Evolutionary conservation across 768 basidiomycete species (phyloP).

Genomic region (Russula sp.): DNA sequence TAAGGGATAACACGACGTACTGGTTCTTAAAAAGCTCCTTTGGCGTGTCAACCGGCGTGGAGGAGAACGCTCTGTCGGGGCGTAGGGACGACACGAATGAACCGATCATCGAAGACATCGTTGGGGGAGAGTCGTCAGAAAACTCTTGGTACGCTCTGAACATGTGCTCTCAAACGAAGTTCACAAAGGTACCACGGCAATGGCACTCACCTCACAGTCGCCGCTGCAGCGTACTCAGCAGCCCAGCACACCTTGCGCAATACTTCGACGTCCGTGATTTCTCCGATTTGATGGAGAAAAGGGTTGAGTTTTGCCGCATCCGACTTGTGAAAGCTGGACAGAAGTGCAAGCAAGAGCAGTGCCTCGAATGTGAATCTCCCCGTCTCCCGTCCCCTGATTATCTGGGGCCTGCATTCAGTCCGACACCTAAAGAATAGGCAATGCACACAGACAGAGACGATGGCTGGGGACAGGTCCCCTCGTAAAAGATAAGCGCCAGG

Average conservation of each 20-base stretch:
- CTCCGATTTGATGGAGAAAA: slow-evolving; percentile 49
- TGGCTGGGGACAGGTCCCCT: slow-evolving; percentile 51
- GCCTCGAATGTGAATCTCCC: slow-evolving; percentile 56
- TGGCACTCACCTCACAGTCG: slow-evolving; percentile 43
- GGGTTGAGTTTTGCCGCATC: slow-evolving; percentile 66
- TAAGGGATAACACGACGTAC: slow-evolving; percentile 30
- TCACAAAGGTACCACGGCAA: background rate
- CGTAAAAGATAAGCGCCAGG: slow-evolving; percentile 68
- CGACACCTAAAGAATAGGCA: background rate
- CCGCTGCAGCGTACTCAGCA: slow-evolving; percentile 44
- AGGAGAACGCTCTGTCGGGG: slow-evolving; percentile 48
- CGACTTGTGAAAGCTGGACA: slow-evolving; percentile 68
- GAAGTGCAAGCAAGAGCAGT: slow-evolving; percentile 50
- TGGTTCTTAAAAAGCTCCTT: slow-evolving; percentile 53
- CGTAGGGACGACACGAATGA: slow-evolving; percentile 48
- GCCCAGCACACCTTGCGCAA: slow-evolving; percentile 57
- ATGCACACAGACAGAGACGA: slow-evolving; percentile 39
- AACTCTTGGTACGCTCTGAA: slow-evolving; percentile 52
- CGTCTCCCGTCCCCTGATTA: slow-evolving; percentile 42
- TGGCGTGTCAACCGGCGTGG: slow-evolving; percentile 42
- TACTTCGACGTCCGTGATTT: slow-evolving; percentile 42
- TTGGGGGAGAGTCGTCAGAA: slow-evolving; percentile 46
- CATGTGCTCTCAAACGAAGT: background rate
- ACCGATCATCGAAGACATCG: slow-evolving; percentile 45
- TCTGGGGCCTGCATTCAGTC: background rate